phyloP scores from a whole-genome alignment of 495 filamentous ascomycete genomes.

The Trichoderma virens region DNA sequence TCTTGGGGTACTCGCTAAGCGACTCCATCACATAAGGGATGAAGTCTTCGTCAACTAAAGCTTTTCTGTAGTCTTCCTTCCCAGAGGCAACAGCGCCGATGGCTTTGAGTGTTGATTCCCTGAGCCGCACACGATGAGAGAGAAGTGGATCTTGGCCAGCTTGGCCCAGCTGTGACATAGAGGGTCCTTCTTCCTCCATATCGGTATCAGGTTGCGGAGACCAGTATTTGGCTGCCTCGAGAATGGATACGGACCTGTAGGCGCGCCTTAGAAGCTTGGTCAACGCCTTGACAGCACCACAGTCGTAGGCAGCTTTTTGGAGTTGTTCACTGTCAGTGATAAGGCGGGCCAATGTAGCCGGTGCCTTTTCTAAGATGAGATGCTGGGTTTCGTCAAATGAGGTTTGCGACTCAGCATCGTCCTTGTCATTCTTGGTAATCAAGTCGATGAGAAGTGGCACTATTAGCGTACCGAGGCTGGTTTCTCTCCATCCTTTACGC shows the following conservation, averaged over 20 bases:
- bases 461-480: slow-evolving; percentile 56
- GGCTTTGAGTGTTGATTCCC: slow-evolving; percentile 71
- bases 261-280: slow-evolving; percentile 68
- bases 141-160: slow-evolving; percentile 55
- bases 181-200: slow-evolving; percentile 15
- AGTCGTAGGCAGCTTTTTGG: slow-evolving; percentile 78
- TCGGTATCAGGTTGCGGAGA: slow-evolving; percentile 25
- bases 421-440: slow-evolving; percentile 51
- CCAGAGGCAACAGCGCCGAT: slow-evolving; percentile 69
- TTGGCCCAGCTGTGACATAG: slow-evolving; percentile 44
- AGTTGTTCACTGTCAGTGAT: slow-evolving; percentile 67
- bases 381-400: slow-evolving; percentile 28
- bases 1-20: slow-evolving; percentile 50
- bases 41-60: slow-evolving; percentile 70
- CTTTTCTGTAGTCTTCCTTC: slow-evolving; percentile 79
- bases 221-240: slow-evolving; percentile 35
- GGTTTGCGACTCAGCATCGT: slow-evolving; percentile 28
- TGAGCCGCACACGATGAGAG: slow-evolving; percentile 66
- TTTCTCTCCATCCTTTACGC: slow-evolving; percentile 50
- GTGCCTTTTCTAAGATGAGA: slow-evolving; percentile 60
- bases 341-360: slow-evolving; percentile 66
- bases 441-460: slow-evolving; percentile 66
- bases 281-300: slow-evolving; percentile 61
- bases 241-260: slow-evolving; percentile 41
- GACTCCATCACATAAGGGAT: slow-evolving; percentile 78